Evolutionary conservation across 345 rosid genomes (phyloP), one percentile per base, ranked within the genome.

Genomic region (Brassica carinata): DNA sequence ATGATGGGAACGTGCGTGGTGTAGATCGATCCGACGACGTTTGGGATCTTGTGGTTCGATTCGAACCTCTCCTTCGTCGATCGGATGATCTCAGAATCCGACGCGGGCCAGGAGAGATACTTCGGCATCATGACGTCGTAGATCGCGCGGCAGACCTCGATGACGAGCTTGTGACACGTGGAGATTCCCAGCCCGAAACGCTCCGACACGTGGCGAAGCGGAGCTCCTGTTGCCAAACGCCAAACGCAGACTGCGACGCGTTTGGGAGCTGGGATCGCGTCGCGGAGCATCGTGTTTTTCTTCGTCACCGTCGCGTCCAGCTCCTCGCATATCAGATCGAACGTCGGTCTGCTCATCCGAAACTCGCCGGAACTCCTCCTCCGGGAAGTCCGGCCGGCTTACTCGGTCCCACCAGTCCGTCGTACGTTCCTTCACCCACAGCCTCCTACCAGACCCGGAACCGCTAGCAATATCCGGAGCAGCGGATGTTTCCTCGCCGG

Each of bases 381-480:
- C 96, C 0, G 97, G 90, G 11, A 86, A 90, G 67, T 88, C 94
- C 2, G 88, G 90, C 8, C 72, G 84, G 82, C 79, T 89, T 1
- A 90, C 87, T 45, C 84, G 59, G 18, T 92, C 97, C 98, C 98
- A 94, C 98, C 97, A 94, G 45, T 89, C 97, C 30, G 92, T 90
- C 0, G 94, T 87, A 67, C 98, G 78, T 66, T 90, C 93, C 71
- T 94, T 94, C 58, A 92, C 98, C 98, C 98, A 94, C 69, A 94
- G 36, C 76, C 98, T 85, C 84, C 98, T 83, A 58, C 80, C 53
- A 64, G 82, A 71, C 38, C 69, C 73, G 0, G 64, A 69, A 27
- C 75, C 78, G 27, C 83, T 80, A 51, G 81, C 40, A 31, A 73
- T 55, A 62, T 82, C 85, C 1, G 75, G 76, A 3, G 59, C 71